Conservation (phyloP, 164 flowering plant genomes). For the Annona squamosa region DNA sequence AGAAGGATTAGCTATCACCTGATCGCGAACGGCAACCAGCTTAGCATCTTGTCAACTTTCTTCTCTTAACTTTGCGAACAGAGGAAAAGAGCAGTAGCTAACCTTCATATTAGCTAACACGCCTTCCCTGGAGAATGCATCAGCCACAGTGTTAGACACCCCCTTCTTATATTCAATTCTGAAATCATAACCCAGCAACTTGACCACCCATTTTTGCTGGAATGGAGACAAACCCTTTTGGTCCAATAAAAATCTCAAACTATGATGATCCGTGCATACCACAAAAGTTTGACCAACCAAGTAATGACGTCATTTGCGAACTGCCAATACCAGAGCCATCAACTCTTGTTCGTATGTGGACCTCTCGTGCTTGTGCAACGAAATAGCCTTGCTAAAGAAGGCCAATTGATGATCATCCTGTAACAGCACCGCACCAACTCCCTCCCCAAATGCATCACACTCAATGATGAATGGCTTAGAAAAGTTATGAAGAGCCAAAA, state of each 20-base stretch:
- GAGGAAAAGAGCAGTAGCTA: too few species aligned
- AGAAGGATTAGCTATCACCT: too few species aligned
- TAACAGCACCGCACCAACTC: too few species aligned
- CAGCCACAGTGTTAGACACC: too few species aligned
- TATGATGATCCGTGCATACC: too few species aligned
- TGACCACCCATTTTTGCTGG: background rate
- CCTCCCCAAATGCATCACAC: too few species aligned
- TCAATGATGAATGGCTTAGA: too few species aligned
- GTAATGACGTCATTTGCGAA: conserved; percentile 1
- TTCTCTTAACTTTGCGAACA: too few species aligned
- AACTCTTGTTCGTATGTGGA: background rate
- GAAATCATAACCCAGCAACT: background rate
- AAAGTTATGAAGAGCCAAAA: background rate
- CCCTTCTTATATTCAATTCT: background rate
- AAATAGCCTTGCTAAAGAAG: background rate
- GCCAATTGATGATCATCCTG: background rate
- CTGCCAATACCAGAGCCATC: background rate
- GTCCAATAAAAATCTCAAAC: background rate
- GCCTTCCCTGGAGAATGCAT: too few species aligned
- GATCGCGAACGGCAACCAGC: too few species aligned
- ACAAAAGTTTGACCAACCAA: background rate
- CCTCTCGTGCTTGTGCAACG: background rate
- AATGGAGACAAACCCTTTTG: background rate
- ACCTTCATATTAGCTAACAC: too few species aligned
- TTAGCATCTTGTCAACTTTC: too few species aligned